Base-by-base conservation (phyloP, 2,329 filamentous ascomycete species). In the Pezicula rhizophila region DNA sequence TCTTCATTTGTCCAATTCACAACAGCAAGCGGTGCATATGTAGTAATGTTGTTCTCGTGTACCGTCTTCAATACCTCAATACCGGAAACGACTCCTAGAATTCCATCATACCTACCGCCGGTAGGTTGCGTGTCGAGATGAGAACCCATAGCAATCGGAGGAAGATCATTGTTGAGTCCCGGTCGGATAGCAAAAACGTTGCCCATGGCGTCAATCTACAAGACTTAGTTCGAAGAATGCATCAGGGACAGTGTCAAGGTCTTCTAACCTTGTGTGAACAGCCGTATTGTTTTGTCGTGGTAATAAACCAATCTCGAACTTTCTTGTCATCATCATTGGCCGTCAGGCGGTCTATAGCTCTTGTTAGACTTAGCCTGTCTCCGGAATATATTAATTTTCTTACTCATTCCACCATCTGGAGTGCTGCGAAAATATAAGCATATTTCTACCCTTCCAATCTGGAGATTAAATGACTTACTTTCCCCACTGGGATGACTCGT, bases 181-280 rank as follows among this genome's bases (percentile, higher is more conserved):
- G 79, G 76, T 1, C 82, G 76, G 4, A 87, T 72, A 1, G 85
- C 84, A 60, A 91, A 91, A 52, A 85, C 85, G 57, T 91, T 91
- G 4, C 87, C 87, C 78, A 91, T 89, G 15, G 78, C 71, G 60
- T 92, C 87, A 1, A 88, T 66, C 38, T 39, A 12, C 2, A 38
- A 38, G 18, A 14, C n/a, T 38, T 38, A 38, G 35, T 8, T 18
- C 18, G n/a, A n/a, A 15, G 35, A 38, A 38, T n/a, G 8, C 8
- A 38, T 8, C 7, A 4, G 7, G 35, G n/a, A 14, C n/a, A 15
- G 8, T 38, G 35, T 18, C 18, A 3, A 18, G 7, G 8, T 38
- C 35, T 20, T 18, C 15, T 20, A 39, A 39, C 37, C 0, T 75
- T 82, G 11, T 85, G 72, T 2, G 72, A 71, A 64, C 87, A 91